phyloP scores from a whole-genome alignment of 2,329 filamentous ascomycete genomes.

The Eutypa lata region DNA sequence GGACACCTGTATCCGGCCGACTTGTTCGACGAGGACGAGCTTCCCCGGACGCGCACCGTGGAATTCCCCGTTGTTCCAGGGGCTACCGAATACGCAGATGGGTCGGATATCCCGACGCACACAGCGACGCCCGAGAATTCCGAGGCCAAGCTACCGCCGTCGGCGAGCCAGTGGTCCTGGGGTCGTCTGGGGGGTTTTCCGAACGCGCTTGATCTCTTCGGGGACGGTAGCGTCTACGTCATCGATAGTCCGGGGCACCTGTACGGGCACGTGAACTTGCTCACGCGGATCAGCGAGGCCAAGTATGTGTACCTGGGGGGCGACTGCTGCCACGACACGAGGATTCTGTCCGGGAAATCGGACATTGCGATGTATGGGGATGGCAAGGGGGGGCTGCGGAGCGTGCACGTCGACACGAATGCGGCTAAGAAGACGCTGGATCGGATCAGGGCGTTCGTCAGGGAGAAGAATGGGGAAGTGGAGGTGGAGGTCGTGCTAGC shows the following conservation, averaged over 20 bases:
- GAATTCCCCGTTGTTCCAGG: conserved; percentile 37
- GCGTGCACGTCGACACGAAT: conserved; percentile 48
- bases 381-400: conserved; percentile 38
- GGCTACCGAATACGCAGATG: conserved; percentile 6
- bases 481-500: conserved; percentile 49
- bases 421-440: conserved; percentile 40
- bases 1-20: conserved; percentile 25
- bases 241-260: conserved; percentile 50
- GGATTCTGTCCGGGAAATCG: conserved; percentile 49
- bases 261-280: conserved; percentile 48
- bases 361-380: conserved; percentile 49
- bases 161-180: conserved; percentile 33
- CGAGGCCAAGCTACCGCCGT: conserved; percentile 12
- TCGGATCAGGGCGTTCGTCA: conserved; percentile 35
- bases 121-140: conserved; percentile 11
- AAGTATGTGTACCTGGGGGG: conserved; percentile 49
- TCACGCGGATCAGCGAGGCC: conserved; percentile 34
- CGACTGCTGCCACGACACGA: conserved; percentile 50
- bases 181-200: conserved; percentile 40
- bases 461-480: conserved; percentile 16
- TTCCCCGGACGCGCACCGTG: conserved; percentile 29
- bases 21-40: conserved; percentile 27
- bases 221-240: conserved; percentile 43
- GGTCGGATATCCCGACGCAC: conserved; percentile 10
- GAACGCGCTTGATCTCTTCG: conserved; percentile 42